These are phyloP conservation scores for Aphanomyces cochlioides DNA, from an alignment of 352 stramenopile genomes.

Conservation along the genomic window DNA sequence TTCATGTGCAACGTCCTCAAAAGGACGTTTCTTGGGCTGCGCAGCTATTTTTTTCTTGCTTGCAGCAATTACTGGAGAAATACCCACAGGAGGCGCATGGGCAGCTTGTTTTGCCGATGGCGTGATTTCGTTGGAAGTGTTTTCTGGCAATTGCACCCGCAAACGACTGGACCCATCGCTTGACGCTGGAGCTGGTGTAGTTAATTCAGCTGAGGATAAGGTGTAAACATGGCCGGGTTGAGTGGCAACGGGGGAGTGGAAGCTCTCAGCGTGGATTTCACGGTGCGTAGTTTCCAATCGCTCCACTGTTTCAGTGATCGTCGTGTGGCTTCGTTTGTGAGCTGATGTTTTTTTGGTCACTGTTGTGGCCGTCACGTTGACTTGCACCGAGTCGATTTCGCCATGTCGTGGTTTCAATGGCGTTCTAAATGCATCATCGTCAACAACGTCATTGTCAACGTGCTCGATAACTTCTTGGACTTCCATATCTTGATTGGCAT, in stretches of 20 bases:
- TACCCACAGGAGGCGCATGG: background rate
- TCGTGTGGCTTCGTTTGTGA: too few relatives aligned
- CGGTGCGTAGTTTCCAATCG: background rate
- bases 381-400: too few relatives aligned
- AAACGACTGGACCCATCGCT: background rate
- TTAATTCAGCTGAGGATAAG: background rate
- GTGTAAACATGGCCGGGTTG: background rate
- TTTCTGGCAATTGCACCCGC: background rate
- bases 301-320: background rate
- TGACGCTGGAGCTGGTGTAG: background rate
- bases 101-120: background rate
- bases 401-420: background rate
- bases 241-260: slow-evolving; percentile 9
- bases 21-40: slow-evolving; percentile 8
- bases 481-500: too few relatives aligned
- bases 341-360: too few relatives aligned
- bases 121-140: background rate
- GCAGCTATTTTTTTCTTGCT: slow-evolving; percentile 21
- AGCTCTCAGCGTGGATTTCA: slow-evolving; percentile 1
- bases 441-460: background rate
- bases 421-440: background rate
- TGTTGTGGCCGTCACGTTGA: too few relatives aligned
- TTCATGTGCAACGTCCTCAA: background rate
- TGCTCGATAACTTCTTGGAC: background rate
- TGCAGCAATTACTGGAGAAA: slow-evolving; percentile 17